Percentiles rank a stretch among this genome's conserved stretches.
Evolutionary conservation across 352 stramenopile species (phyloP).

Genomic region (Globisporangium nunn): DNA sequence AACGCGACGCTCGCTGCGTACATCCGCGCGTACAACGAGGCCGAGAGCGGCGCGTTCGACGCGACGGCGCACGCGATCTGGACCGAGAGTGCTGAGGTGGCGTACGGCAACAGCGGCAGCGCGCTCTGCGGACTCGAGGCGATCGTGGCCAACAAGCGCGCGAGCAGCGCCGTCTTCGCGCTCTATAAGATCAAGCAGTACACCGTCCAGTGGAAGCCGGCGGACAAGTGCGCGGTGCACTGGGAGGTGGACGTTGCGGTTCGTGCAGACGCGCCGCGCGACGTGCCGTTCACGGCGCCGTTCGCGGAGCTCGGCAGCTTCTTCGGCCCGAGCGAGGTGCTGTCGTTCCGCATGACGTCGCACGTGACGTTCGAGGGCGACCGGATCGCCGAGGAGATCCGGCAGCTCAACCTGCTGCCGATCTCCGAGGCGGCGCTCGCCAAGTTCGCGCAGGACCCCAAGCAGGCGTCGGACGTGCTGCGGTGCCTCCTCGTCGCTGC

Average conservation of each 20-base stretch:
- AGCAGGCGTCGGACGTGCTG: constrained; percentile 49
- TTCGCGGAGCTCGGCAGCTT: constrained; percentile 53
- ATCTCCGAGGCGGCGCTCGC: constrained; percentile 44
- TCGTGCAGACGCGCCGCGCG: constrained; percentile 37
- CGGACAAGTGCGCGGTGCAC: constrained; percentile 69
- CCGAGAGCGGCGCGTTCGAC: constrained; percentile 43
- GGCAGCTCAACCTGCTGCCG: constrained; percentile 58
- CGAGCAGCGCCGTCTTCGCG: constrained; percentile 50
- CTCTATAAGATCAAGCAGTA: constrained; percentile 84
- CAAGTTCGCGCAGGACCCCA: constrained; percentile 46
- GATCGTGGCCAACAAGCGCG: constrained; percentile 62
- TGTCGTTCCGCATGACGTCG: constrained; percentile 68
- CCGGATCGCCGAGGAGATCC: constrained; percentile 75
- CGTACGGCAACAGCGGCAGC: constrained; percentile 45
- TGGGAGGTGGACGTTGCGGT: constrained; percentile 64
- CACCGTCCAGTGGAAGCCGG: constrained; percentile 68
- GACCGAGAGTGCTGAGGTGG: constrained; percentile 57
- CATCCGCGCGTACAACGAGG: constrained; percentile 69
- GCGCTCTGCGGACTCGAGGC: constrained; percentile 40
- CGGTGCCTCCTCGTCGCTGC: constrained; percentile 34
- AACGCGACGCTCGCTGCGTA: constrained; percentile 68
- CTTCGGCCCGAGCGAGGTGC: constrained; percentile 38
- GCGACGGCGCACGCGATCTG: constrained; percentile 44
- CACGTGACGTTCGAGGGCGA: constrained; percentile 78
- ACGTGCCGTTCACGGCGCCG: constrained; percentile 51